Base-by-base conservation (phyloP, 164 flowering plant genomes). In the Nymphaea colorata region DNA sequence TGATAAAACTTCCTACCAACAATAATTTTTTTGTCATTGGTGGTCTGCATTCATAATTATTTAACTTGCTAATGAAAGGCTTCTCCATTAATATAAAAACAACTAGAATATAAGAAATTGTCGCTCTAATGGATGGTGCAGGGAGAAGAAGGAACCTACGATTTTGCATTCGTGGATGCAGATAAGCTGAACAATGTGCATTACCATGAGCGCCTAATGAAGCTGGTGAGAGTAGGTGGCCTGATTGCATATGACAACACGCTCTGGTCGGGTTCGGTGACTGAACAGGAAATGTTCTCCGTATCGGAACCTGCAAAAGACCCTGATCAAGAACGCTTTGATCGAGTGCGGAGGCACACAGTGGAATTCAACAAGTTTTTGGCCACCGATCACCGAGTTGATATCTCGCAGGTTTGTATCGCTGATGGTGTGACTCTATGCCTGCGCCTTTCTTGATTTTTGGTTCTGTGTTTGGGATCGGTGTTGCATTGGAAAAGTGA, bases 241-340 rank as follows among this genome's bases (percentile, higher is more conserved):
- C 25, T 75, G 14, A 71, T 75, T 11, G 65, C 62, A 14, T 75
- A 75, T 43, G 77, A 75, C 44, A 75, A 75, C 66, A 71, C 77
- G 2, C 68, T 75, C 4, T 75, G 66, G 74, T 16, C 36, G 3
- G 77, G 77, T 44, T 43, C 71, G 1, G 77, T 75, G 5, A 71
- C 69, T 16, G 6, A 61, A 45, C 66, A 41, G 2, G 64, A 59
- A 6, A 45, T 45, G 8, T 42, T 41, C 51, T 42, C 70, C 5
- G 0, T 15, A n/a, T 45, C 2, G 10, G 53, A 25, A 25, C 36
- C 0, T 25, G 1, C 2, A 45, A 2, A 45, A 45, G 2, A 45
- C 0, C 10, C 5, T 45, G 2, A 45, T 2, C 7, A 5, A 10
- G 7, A 45, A 2, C 0, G 12, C 44, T 3, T 51, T 42, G 71